Evolutionary conservation across 2,329 filamentous ascomycete species (phyloP), one percentile per base, ranked within the genome.

Genomic region (Zalaria sp.): DNA sequence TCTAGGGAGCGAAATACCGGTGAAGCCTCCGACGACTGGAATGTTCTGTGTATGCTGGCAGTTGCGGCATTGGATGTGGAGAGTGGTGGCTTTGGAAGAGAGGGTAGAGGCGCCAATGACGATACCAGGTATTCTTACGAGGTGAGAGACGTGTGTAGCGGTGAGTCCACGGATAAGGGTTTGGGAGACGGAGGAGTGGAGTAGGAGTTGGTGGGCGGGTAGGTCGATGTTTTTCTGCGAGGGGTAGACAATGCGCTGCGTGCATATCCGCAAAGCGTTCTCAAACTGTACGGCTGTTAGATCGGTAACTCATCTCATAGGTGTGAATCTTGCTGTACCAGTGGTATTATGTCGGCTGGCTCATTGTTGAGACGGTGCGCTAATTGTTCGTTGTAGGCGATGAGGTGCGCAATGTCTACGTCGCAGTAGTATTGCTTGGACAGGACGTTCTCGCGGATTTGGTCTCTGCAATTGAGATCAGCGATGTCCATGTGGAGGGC

Each of bases 21-120:
- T 75, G 60, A 98, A 96, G 28, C 91, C 91, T 37, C 87, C 86
- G 2, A 81, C 70, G 10, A 98, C 76, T 1, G 76, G 71, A 10
- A 96, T 64, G 25, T 74, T 72, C 48, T 84, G 72, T 28, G 74
- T 71, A 51, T 87, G 75, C 45, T 80, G 74, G 63, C 91, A 98
- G 55, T 79, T 87, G 49, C 87, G 78, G 67, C 91, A 98, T 62
- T 93, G 79, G 40, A 98, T 82, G 46, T 83, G 75, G 25, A 98
- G 71, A 26, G 79, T 71, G 5, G 87, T 95, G 4, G 91, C 86
- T 68, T 98, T 96, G 8, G 89, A 96, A 2, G 88, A 94, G 61
- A 96, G 81, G 11, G 93, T 93, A 1, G 89, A 95, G 37, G 91
- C 91, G 37, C 91, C 89, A 50, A 98, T 98, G 45, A 98, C 86